Base-by-base conservation (phyloP, 768 basidiomycete genomes). In the Suillus clintonianus region DNA sequence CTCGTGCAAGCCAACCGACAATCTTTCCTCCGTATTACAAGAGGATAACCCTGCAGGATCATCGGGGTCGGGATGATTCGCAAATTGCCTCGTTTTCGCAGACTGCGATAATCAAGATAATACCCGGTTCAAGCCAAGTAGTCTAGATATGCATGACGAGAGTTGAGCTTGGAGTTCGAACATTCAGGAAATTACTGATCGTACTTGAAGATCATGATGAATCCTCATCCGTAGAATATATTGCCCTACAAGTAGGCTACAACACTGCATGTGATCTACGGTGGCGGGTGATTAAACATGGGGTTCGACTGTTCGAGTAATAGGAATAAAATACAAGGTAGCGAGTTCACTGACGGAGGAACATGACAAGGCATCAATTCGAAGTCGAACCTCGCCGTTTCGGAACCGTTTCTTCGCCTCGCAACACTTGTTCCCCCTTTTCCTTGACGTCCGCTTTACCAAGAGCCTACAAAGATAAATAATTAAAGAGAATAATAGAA, bases 381-480 rank as follows among this genome's bases (percentile, higher is more conserved):
- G 67, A 69, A 36, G 64, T 60, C 6, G 76, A 77, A 24, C 63
- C 65, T 61, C 68, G 64, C 42, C 72, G 69, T 50, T 51, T 65
- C 6, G 78, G 77, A 53, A 79, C 73, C 4, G 78, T 69, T 6
- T 76, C 79, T 63, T 81, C 75, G 22, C 87, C 87, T 30, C 81
- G 79, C 34, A 88, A 77, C 30, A 88, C 85, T 58, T 80, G 74
- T 65, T 83, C 74, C 0, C 86, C 86, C 48, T 86, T 81, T 59
- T 85, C 80, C 68, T 86, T 87, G 62, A 83, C 69, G 10, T 75
- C 75, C 19, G 81, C 63, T 73, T 82, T 59, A 48, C 71, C 71
- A 42, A 76, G 59, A 43, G 69, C 60, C 74, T 77, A 14, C 22
- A 42, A 5, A 30, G 24, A 30, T 8, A 19, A 37, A 55, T 27